These are phyloP conservation scores for Polyplosphaeria fusca DNA, from an alignment of 495 filamentous ascomycete genomes.

Conservation along the genomic window DNA sequence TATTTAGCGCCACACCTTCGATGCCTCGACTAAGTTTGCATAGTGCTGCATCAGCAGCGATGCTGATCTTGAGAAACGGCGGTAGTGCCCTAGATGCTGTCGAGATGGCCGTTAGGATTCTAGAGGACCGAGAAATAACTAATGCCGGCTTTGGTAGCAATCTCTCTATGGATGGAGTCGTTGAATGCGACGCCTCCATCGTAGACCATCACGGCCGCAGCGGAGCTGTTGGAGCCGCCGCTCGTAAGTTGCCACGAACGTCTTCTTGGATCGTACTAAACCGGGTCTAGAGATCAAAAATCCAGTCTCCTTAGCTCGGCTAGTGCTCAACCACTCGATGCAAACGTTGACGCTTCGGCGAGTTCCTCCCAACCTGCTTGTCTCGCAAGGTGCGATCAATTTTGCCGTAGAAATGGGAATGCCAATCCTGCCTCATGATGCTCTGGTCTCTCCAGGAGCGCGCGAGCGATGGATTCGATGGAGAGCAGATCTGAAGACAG, in stretches of 20 bases:
- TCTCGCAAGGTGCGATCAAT: slow-evolving; percentile 75
- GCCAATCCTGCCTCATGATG: slow-evolving; percentile 63
- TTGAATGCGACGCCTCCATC: slow-evolving; percentile 91
- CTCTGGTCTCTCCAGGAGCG: slow-evolving; percentile 69
- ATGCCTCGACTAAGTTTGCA: background rate
- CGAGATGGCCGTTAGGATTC: slow-evolving; percentile 77
- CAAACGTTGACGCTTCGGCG: slow-evolving; percentile 72
- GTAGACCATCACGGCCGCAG: slow-evolving; percentile 88
- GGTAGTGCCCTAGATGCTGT: slow-evolving; percentile 85
- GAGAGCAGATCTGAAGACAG: slow-evolving; percentile 67
- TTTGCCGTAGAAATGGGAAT: slow-evolving; percentile 80
- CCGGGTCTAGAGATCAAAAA: slow-evolving; percentile 72
- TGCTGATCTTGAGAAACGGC: slow-evolving; percentile 72
- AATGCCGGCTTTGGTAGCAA: slow-evolving; percentile 97
- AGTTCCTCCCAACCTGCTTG: slow-evolving; percentile 88
- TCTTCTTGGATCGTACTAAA: background rate
- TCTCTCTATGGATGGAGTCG: slow-evolving; percentile 79
- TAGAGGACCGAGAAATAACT: slow-evolving; percentile 93
- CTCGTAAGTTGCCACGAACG: slow-evolving; percentile 59
- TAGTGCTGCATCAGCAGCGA: slow-evolving; percentile 77
- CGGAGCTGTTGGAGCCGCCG: slow-evolving; percentile 86
- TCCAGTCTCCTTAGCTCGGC: slow-evolving; percentile 80
- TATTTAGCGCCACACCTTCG: slow-evolving; percentile 12
- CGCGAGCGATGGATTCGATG: slow-evolving; percentile 71
- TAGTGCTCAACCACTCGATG: slow-evolving; percentile 72